Evolutionary conservation across 2,329 filamentous ascomycete genomes (phyloP).

Genomic region (Aspergillus aculeatinus): DNA sequence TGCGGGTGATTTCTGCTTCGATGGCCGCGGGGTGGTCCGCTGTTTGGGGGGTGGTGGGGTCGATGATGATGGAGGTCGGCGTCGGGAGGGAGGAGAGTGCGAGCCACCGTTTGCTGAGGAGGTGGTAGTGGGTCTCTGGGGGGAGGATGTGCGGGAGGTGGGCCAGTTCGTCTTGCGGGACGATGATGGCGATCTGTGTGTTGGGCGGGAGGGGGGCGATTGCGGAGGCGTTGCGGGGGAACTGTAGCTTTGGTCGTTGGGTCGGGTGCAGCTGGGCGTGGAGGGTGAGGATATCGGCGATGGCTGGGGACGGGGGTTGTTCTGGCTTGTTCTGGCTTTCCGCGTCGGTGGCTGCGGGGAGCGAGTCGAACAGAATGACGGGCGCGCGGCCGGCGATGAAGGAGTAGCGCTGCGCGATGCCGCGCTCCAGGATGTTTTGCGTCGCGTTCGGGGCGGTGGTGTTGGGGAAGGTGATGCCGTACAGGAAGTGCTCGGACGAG

Average conservation of each 20-base stretch:
- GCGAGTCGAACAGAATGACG: neutral
- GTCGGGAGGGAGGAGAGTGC: neutral
- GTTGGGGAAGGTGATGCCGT: neutral
- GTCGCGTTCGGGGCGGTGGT: neutral
- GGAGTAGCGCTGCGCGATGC: neutral
- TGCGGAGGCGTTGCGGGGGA: neutral
- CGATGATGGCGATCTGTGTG: neutral
- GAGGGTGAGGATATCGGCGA: neutral
- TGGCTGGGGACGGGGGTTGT: neutral
- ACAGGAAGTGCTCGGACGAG: neutral
- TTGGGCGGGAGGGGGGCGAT: neutral
- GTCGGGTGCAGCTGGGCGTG: neutral
- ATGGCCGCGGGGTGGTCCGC: neutral
- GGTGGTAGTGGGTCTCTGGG: conserved; percentile 1
- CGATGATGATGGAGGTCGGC: neutral
- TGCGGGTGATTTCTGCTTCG: neutral
- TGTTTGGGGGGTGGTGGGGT: neutral
- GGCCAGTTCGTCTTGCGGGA: neutral
- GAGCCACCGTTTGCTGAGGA: conserved; percentile 1
- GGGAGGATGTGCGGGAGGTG: neutral
- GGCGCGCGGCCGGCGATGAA: neutral
- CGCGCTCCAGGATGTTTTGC: neutral
- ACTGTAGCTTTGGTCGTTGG: neutral
- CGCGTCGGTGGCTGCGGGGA: neutral
- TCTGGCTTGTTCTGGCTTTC: neutral